Evolutionary conservation across 495 filamentous ascomycete species (phyloP).

Genomic region (Neurospora pannonica): DNA sequence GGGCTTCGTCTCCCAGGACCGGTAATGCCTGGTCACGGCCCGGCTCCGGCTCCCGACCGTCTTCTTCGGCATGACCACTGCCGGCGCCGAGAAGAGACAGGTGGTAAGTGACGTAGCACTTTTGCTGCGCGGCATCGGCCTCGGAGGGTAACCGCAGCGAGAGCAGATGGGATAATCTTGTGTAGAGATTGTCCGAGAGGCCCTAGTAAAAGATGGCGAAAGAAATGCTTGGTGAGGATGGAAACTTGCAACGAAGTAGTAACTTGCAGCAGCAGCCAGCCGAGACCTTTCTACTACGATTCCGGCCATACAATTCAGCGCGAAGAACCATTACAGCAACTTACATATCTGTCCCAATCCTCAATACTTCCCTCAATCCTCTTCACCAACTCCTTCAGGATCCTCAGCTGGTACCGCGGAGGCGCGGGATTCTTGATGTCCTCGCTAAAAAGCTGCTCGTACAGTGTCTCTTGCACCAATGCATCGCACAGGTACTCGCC

Average conservation of each 20-base stretch:
- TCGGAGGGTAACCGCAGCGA: conserved; percentile 50
- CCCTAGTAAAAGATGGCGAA: conserved; percentile 39
- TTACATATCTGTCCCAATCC: conserved; percentile 79
- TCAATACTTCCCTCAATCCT: conserved; percentile 58
- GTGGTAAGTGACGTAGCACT: conserved; percentile 66
- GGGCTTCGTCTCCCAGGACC: neutral
- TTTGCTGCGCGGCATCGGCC: conserved; percentile 56
- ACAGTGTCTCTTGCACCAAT: conserved; percentile 52
- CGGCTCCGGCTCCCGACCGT: neutral
- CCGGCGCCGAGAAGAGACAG: conserved; percentile 23
- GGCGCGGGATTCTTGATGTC: conserved; percentile 47
- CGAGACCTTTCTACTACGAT: neutral
- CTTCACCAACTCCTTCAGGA: conserved; percentile 59
- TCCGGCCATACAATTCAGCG: neutral
- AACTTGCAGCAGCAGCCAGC: neutral
- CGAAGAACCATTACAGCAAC: conserved; percentile 13
- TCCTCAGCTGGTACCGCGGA: conserved; percentile 54
- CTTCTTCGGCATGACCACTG: neutral
- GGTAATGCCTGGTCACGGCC: neutral
- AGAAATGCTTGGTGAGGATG: conserved; percentile 12
- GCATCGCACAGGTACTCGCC: conserved; percentile 21
- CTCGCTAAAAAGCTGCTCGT: conserved; percentile 52
- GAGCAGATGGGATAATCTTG: conserved; percentile 49
- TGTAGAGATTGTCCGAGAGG: conserved; percentile 65
- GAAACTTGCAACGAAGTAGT: neutral